phyloP scores from a whole-genome alignment of 768 basidiomycete genomes.

The Gelatoporia subvermispora region DNA sequence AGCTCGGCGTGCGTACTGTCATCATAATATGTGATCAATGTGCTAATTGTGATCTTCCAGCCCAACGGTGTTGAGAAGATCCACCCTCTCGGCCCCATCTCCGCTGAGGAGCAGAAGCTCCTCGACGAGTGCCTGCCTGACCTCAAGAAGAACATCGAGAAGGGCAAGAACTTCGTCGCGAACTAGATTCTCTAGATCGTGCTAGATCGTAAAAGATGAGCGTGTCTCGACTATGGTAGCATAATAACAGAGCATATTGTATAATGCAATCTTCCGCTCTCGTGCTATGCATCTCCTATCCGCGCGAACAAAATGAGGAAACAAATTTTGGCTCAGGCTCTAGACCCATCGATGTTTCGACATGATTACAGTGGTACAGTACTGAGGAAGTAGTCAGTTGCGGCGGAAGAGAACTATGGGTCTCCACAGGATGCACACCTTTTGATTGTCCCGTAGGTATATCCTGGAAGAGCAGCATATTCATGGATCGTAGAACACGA shows the following conservation, averaged over 20 bases:
- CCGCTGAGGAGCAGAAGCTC: conserved; percentile 79
- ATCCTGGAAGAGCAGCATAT: too few species aligned
- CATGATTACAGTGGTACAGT: too few species aligned
- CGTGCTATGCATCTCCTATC: not conserved
- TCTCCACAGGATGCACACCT: too few species aligned
- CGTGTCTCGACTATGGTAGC: too few species aligned
- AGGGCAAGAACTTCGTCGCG: conserved; percentile 76
- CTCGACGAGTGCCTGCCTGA: conserved; percentile 86
- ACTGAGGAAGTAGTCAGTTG: too few species aligned
- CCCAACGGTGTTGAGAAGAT: conserved; percentile 90
- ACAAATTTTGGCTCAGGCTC: too few species aligned
- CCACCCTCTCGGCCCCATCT: conserved; percentile 73
- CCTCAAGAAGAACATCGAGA: conserved; percentile 97
- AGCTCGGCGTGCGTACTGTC: conserved; percentile 73
- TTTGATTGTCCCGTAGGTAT: too few species aligned
- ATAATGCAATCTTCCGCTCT: not conserved
- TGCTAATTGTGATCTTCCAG: conserved; percentile 31
- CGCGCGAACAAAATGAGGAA: too few species aligned
- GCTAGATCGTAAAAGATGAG: not conserved
- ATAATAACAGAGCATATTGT: not conserved
- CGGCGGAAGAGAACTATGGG: too few species aligned
- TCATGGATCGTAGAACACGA: too few species aligned
- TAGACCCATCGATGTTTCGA: too few species aligned
- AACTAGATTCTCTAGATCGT: not conserved
- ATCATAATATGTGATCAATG: not conserved